Percentiles rank a stretch among this genome's conserved stretches.
phyloP scores from a whole-genome alignment of 1,139 yeast species.

The Candida sp. region DNA sequence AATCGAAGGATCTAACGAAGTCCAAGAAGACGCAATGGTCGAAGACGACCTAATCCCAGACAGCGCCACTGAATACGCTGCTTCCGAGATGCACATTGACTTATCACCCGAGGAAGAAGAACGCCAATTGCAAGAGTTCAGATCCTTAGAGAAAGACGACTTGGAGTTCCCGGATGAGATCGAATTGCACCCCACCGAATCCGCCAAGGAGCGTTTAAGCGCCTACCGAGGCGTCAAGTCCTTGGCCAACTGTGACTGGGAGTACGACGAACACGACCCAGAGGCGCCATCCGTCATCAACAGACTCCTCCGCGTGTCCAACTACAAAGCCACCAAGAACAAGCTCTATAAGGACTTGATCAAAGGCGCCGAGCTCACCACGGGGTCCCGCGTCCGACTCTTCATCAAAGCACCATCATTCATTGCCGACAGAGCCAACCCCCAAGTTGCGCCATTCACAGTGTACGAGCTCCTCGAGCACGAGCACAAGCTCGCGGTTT shows the following conservation, averaged over 20 bases:
- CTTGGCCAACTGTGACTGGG: constrained; percentile 84
- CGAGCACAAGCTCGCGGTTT: constrained; percentile 86
- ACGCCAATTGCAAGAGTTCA: constrained; percentile 70
- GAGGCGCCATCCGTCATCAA: constrained; percentile 82
- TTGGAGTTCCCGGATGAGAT: constrained; percentile 96
- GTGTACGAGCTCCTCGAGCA: constrained; percentile 79
- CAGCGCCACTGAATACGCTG: constrained; percentile 49
- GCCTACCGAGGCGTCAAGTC: constrained; percentile 90
- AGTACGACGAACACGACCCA: constrained; percentile 79
- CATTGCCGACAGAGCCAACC: constrained; percentile 47
- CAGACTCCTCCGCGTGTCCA: constrained; percentile 72
- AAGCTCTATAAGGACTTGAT: constrained; percentile 66
- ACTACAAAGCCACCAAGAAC: constrained; percentile 79
- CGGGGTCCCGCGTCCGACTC: constrained; percentile 70
- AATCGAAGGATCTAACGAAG: constrained; percentile 20
- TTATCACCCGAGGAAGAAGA: constrained; percentile 84
- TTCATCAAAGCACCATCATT: constrained; percentile 64
- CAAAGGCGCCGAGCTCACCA: constrained; percentile 59
- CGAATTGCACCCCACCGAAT: constrained; percentile 76
- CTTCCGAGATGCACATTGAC: constrained; percentile 70
- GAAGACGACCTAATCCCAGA: constrained; percentile 28
- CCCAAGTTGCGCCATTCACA: constrained; percentile 53
- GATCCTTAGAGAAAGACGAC: constrained; percentile 79
- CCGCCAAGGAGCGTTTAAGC: constrained; percentile 74
- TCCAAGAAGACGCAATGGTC: constrained; percentile 44